Conservation (phyloP, 305 asterid species). For the Plantago coronopus region DNA sequence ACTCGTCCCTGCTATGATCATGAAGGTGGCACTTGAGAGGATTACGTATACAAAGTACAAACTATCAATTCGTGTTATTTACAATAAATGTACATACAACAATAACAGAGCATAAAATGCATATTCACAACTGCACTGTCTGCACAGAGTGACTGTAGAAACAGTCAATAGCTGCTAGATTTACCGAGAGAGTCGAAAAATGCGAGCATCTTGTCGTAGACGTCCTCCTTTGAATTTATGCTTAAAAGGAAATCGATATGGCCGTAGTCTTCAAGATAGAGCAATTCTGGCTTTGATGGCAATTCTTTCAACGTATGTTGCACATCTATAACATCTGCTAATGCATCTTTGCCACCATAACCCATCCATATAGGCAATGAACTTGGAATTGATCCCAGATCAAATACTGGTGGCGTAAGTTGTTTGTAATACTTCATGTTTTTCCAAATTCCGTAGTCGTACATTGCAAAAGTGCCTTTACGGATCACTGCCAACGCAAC, state of each 20-base stretch:
- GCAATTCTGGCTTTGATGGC: slow-evolving; percentile 53
- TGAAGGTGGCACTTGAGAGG: background rate
- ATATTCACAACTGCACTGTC: slow-evolving; percentile 16
- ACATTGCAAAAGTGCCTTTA: slow-evolving; percentile 74
- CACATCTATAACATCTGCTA: slow-evolving; percentile 75
- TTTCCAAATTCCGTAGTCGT: slow-evolving; percentile 75
- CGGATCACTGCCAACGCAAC: slow-evolving; percentile 71
- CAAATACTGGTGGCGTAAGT: slow-evolving; percentile 63
- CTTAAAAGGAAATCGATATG: slow-evolving; percentile 88
- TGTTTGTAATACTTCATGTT: slow-evolving; percentile 55
- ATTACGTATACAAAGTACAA: background rate
- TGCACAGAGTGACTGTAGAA: slow-evolving; percentile 4
- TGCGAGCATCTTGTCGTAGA: slow-evolving; percentile 60
- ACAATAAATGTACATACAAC: slow-evolving; percentile 12
- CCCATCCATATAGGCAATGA: slow-evolving; percentile 85
- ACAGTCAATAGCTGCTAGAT: slow-evolving; percentile 31
- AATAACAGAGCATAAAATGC: background rate
- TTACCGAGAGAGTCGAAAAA: slow-evolving; percentile 54
- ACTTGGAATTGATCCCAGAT: slow-evolving; percentile 62
- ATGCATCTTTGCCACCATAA: slow-evolving; percentile 82
- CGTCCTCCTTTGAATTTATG: slow-evolving; percentile 56
- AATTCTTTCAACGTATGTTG: slow-evolving; percentile 58
- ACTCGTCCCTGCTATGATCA: background rate
- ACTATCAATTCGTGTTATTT: no score
- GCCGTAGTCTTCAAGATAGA: slow-evolving; percentile 77